Conservation (phyloP, 495 filamentous ascomycete species). For the Tuber umbilicatum region DNA sequence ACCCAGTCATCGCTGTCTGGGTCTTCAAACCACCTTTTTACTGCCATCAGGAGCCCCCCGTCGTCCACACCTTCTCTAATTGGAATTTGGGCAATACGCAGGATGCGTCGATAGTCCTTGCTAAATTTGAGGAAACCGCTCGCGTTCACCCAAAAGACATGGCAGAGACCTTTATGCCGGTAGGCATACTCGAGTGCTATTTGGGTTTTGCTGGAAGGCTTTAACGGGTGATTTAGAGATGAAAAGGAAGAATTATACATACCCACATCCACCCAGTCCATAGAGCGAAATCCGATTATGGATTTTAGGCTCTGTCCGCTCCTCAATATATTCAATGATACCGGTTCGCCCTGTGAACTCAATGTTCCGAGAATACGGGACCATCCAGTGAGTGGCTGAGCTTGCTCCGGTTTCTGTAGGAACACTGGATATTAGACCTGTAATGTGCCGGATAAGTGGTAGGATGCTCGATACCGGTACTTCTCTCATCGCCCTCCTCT, state of each 20-base stretch:
- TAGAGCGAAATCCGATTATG: slow-evolving; percentile 42
- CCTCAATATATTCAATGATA: slow-evolving; percentile 41
- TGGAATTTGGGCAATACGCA: slow-evolving; percentile 35
- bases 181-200: slow-evolving; percentile 49
- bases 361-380: too few species aligned
- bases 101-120: slow-evolving; percentile 44
- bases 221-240: not conserved
- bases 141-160: slow-evolving; percentile 46
- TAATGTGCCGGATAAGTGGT: not conserved
- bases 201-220: slow-evolving; percentile 46
- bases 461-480: not conserved
- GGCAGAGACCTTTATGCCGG: not conserved
- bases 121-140: slow-evolving; percentile 40
- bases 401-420: too few species aligned
- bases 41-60: not conserved
- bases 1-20: slow-evolving; percentile 31
- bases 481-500: not conserved
- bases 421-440: too few species aligned
- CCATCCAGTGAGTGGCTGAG: too few species aligned
- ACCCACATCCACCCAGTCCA: slow-evolving; percentile 50
- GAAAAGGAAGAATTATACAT: slow-evolving; percentile 22
- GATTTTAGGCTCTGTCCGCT: slow-evolving; percentile 20
- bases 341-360: slow-evolving; percentile 42
- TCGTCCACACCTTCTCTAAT: slow-evolving; percentile 14
- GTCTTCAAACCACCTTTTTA: slow-evolving; percentile 21